Base-by-base conservation (phyloP, 352 stramenopile genomes). In the Phytophthora pini region DNA sequence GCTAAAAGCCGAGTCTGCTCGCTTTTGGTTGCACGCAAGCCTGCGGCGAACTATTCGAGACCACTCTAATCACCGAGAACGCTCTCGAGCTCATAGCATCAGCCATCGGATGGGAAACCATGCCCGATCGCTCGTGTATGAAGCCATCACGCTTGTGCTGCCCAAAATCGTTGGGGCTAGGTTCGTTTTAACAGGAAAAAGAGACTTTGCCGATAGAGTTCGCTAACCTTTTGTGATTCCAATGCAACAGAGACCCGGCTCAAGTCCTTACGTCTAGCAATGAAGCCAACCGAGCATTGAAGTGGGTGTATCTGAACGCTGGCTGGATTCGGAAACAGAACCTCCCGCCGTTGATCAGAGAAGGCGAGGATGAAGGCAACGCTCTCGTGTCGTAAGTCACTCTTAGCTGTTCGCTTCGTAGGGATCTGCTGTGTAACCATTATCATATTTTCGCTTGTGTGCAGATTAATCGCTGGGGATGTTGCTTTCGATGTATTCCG, bases 261-360 rank as follows among this genome's bases (percentile, higher is more conserved):
- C 80, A 89, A 55, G 73, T 94, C 2, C 70, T 96, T 7, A 84
- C 79, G 3, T 91, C 86, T 45, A 78, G 77, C 20, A 85, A 77
- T 46, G 79, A 77, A 45, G 71, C 89, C 36, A 96, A 82, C 64
- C 87, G 83, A 31, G 84, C 84, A 10, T 65, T 94, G n/a, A 93
- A 94, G 52, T 96, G 88, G 88, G 88, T 94, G 1, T 94, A 92
- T 53, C 44, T 96, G 9, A 96, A 96, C 44, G 86, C 88, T 3
- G 80, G 91, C 26, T 96, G 88, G 88, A 94, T 96, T 64, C 83
- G 88, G 9, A 77, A 70, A 11, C 86, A 92, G 57, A 77, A 77
- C 20, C 65, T 96, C 2, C 65, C 76, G 17, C 63, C 67, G n/a
- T 61, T 94, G 26, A 6, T 24, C n/a, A 62, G 58, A 43, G 65